Evolutionary conservation across 164 flowering plant genomes (phyloP).

Genomic region (Brasenia schreberi): DNA sequence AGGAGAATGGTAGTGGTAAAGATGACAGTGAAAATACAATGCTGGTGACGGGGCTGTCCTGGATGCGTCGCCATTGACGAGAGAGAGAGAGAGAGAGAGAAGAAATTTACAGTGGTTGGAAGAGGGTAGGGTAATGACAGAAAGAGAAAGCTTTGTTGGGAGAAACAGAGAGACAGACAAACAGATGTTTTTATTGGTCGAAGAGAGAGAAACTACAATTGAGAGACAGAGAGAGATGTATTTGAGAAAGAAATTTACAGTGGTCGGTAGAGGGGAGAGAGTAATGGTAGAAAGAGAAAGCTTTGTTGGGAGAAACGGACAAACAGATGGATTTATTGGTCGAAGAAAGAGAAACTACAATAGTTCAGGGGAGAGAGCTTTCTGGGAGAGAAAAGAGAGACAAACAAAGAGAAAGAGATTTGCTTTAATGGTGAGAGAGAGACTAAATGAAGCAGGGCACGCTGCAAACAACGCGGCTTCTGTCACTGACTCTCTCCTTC

Average conservation of each 20-base stretch:
- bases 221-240: slow-evolving; percentile 2
- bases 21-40: neutral
- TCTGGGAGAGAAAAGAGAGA: no score
- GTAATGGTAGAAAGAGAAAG: no score
- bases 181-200: no score
- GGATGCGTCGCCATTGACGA: neutral
- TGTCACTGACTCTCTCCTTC: neutral
- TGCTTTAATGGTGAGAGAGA: neutral
- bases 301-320: no score
- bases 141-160: no score
- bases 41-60: neutral
- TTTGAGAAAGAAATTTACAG: neutral
- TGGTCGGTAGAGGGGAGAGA: neutral
- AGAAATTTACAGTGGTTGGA: neutral
- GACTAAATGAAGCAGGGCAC: neutral
- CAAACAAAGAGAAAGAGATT: no score
- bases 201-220: neutral
- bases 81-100: neutral
- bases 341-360: neutral
- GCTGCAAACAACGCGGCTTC: neutral
- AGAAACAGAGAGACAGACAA: no score
- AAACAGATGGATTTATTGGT: no score
- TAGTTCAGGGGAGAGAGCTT: neutral
- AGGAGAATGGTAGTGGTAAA: neutral
- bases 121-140: neutral